phyloP scores from a whole-genome alignment of 2,329 filamentous ascomycete genomes.

The Claviceps lovelessii region DNA sequence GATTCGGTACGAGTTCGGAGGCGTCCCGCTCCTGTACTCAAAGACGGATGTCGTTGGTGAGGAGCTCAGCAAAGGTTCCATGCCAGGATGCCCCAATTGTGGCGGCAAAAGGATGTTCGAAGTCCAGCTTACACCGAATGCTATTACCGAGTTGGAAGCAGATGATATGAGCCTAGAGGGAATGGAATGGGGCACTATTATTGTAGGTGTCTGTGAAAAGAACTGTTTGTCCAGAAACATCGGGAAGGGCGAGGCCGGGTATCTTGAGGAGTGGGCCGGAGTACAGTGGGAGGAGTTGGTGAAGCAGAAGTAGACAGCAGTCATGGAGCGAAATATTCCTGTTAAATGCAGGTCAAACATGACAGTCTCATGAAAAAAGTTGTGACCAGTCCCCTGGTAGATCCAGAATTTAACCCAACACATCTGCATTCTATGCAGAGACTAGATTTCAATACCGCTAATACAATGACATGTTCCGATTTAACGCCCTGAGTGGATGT shows the following conservation, averaged over 20 bases:
- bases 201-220: slow-evolving; percentile 68
- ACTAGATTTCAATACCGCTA: slow-evolving; percentile 20
- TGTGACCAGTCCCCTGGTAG: slow-evolving; percentile 7
- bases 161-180: slow-evolving; percentile 61
- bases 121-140: slow-evolving; percentile 79
- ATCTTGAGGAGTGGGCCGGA: slow-evolving; percentile 90
- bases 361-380: not conserved
- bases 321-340: not conserved
- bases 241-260: slow-evolving; percentile 51
- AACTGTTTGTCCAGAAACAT: slow-evolving; percentile 57
- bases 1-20: slow-evolving; percentile 65
- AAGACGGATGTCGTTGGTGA: slow-evolving; percentile 61
- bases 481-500: slow-evolving; percentile 20
- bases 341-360: slow-evolving; percentile 7
- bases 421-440: slow-evolving; percentile 15
- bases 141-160: slow-evolving; percentile 76
- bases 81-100: slow-evolving; percentile 68
- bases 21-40: slow-evolving; percentile 64
- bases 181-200: slow-evolving; percentile 96
- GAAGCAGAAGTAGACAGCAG: slow-evolving; percentile 20
- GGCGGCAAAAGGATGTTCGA: slow-evolving; percentile 68
- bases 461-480: slow-evolving; percentile 21
- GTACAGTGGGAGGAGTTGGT: slow-evolving; percentile 88
- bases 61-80: slow-evolving; percentile 36
- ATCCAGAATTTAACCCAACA: not conserved